These are phyloP conservation scores for Daldinia bambusicola DNA, from an alignment of 495 filamentous ascomycete genomes.

Conservation along the genomic window DNA sequence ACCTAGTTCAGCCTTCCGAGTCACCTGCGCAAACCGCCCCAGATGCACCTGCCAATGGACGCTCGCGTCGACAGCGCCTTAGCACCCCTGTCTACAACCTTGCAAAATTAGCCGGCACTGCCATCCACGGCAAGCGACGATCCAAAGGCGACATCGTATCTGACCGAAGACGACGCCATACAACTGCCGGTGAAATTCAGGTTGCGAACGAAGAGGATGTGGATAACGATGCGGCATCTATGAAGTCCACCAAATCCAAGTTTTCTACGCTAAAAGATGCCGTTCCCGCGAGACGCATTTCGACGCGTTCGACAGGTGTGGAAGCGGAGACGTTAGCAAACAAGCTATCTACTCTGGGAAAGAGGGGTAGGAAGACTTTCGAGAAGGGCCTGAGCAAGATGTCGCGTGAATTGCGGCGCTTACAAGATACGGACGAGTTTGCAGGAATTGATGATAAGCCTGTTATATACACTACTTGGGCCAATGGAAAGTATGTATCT, in stretches of 20 bases:
- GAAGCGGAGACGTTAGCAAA: constrained; percentile 57
- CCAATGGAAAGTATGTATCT: constrained; percentile 62
- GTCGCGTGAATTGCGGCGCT: constrained; percentile 59
- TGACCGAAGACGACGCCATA: constrained; percentile 51
- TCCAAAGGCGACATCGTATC: constrained; percentile 52
- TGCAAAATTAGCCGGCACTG: constrained; percentile 60
- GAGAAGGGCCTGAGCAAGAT: constrained; percentile 53
- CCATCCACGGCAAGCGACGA: constrained; percentile 54
- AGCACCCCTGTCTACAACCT: constrained; percentile 66
- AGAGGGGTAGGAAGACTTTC: constrained; percentile 57
- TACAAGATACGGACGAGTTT: constrained; percentile 66
- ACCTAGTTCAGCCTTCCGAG: constrained; percentile 8
- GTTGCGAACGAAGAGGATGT: constrained; percentile 33
- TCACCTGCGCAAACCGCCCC: constrained; percentile 11
- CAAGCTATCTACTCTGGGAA: constrained; percentile 58
- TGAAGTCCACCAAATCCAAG: constrained; percentile 43
- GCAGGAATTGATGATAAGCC: constrained; percentile 63
- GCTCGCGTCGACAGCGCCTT: constrained; percentile 57
- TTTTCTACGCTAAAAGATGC: constrained; percentile 49
- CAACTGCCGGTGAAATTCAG: constrained; percentile 53
- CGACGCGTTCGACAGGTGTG: constrained; percentile 57
- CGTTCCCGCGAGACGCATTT: constrained; percentile 49
- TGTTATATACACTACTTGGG: constrained; percentile 62
- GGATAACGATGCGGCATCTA: constrained; percentile 23
- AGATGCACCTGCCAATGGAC: constrained; percentile 42